Evolutionary conservation across 176 grass and related monocot genomes (phyloP).

Genomic region (Stipa capillata): DNA sequence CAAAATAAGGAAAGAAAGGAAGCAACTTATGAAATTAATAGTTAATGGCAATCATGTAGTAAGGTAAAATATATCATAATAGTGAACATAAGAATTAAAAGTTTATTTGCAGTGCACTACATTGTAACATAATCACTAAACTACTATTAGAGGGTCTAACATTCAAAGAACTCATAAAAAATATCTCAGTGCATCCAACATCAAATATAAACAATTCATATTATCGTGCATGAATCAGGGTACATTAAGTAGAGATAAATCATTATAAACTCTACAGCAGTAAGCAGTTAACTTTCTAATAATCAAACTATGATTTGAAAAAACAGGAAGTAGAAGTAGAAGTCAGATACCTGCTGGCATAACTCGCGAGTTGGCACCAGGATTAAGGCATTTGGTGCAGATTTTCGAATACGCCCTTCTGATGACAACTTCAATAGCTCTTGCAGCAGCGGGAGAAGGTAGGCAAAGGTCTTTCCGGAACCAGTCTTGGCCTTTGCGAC

Average conservation of each 20-base stretch:
- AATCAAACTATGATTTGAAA: too few species aligned
- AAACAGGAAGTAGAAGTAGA: too few species aligned
- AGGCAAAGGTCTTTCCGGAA: slow-evolving; percentile 88
- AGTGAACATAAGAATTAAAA: background rate
- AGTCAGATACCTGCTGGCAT: slow-evolving; percentile 65
- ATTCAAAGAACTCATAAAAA: background rate
- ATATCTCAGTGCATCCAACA: background rate
- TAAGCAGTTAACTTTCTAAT: background rate
- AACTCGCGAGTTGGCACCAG: slow-evolving; percentile 84
- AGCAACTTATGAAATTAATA: background rate
- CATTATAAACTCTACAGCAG: slow-evolving; percentile 5
- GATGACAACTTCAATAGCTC: slow-evolving; percentile 64
- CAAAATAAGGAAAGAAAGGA: background rate
- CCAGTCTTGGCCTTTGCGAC: slow-evolving; percentile 84
- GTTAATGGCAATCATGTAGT: background rate
- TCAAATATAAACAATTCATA: background rate
- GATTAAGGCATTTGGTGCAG: slow-evolving; percentile 65
- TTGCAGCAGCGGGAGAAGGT: slow-evolving; percentile 82
- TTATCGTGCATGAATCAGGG: background rate
- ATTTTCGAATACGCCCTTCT: slow-evolving; percentile 49
- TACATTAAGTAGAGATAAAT: background rate
- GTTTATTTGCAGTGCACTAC: background rate
- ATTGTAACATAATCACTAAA: background rate
- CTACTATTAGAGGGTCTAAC: background rate
- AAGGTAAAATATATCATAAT: background rate